Base-by-base conservation (phyloP, 148 eudicot genomes). In the Rhododendron simsii region DNA sequence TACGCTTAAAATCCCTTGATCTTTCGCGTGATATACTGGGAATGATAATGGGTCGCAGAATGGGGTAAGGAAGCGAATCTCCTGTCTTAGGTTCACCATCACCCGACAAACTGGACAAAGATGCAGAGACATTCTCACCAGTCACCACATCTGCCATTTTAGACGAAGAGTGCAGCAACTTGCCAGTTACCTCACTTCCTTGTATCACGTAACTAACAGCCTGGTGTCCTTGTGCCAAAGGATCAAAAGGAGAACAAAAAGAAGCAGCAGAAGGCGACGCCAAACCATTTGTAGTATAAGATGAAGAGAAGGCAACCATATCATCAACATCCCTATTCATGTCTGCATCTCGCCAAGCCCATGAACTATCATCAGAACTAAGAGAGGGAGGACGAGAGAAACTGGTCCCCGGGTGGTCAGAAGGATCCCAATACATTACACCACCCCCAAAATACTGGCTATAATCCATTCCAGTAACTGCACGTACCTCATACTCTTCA, bases 381-480 rank as follows among this genome's bases (percentile, higher is more conserved):
- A 96, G 98, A 85, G 99, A 96, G 81, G 99, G 99, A 84, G 99
- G 98, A 33, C 98, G 95, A 44, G 99, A 96, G 88, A 96, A 96
- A 69, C 92, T 91, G 80, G 94, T 85, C 26, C 91, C 95, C n/a
- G 93, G 96, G 87, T 91, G 94, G 86, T 96, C 99, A 86, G 96
- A 96, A 89, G 98, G 94, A 87, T 95, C 80, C 99, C 99, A 96
- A 84, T 96, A 96, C 99, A 96, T 96, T 79, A 95, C 91, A 53
- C 99, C 99, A 78, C 98, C 98, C 65, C 99, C 99, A 92, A 96
- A 96, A 82, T 90, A 93, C 87, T 96, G 95, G 89, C 93, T 96
- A 85, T 95, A 96, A 89, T 95, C 99, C 90, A 92, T 88, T 84
- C 98, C 94, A 84, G 94, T 82, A 81, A 95, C 91, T 53, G 96